Percentiles rank a stretch among this genome's conserved stretches.
phyloP scores from a whole-genome alignment of 2,329 filamentous ascomycete species.

The Elsinoe ampelina region DNA sequence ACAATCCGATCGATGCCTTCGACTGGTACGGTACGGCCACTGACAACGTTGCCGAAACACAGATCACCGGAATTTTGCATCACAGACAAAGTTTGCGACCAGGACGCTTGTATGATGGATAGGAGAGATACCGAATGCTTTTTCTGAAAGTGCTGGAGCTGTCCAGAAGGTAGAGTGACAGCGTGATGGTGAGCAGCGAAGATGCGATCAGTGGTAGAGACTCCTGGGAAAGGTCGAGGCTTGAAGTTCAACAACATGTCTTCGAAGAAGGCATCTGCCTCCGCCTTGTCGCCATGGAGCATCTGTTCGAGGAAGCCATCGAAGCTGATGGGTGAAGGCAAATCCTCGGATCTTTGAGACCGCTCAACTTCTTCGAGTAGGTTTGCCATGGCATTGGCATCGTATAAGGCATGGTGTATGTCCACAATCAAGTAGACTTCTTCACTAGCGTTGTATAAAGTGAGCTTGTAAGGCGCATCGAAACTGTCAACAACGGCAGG shows the following conservation, averaged over 20 bases:
- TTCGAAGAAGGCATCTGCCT: constrained; percentile 58
- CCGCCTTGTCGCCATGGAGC: constrained; percentile 37
- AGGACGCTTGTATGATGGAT: constrained; percentile 61
- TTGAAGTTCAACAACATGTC: constrained; percentile 45
- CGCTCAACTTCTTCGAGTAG: constrained; percentile 63
- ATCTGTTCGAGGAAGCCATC: constrained; percentile 55
- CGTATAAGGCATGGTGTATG: constrained; percentile 78
- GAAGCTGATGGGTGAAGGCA: constrained; percentile 49
- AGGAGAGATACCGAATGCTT: constrained; percentile 50
- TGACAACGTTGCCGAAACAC: constrained; percentile 81
- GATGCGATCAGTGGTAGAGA: background rate
- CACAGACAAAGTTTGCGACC: constrained; percentile 55
- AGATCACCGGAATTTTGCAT: constrained; percentile 53
- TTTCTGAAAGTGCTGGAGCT: constrained; percentile 43
- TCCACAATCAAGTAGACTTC: constrained; percentile 36
- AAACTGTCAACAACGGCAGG: background rate
- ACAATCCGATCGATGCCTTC: constrained; percentile 61
- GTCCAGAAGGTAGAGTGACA: constrained; percentile 30
- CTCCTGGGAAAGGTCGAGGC: constrained; percentile 33
- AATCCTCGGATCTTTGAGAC: constrained; percentile 37
- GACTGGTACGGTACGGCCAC: constrained; percentile 60
- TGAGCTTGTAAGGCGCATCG: constrained; percentile 29
- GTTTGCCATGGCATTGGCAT: constrained; percentile 64
- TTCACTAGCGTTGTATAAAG: constrained; percentile 18
- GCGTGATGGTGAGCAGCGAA: constrained; percentile 13